phyloP scores from a whole-genome alignment of 148 eudicot species.

The Nepenthes gracilis region DNA sequence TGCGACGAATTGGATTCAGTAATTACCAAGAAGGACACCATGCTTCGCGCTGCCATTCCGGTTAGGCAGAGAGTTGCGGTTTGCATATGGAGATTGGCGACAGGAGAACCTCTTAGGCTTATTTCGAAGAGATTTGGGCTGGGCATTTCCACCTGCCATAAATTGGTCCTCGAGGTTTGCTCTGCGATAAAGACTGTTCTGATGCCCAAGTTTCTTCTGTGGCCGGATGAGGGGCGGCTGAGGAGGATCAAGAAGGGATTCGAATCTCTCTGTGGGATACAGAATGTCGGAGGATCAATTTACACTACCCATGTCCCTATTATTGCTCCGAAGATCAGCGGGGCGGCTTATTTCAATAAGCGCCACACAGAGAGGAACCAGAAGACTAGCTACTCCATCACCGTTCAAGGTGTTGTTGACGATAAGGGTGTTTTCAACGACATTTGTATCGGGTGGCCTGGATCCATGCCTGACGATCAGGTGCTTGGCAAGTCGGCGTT shows the following conservation, averaged over 20 bases:
- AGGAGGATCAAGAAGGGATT: conserved; percentile 6
- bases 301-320: conserved; percentile 27
- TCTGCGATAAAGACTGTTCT: conserved; percentile 4
- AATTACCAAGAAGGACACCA: conserved; percentile 12
- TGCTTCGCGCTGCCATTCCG: conserved; percentile 7
- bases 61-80: conserved; percentile 15
- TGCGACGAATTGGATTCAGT: conserved; percentile 6
- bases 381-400: conserved; percentile 23
- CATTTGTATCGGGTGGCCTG: conserved; percentile 31
- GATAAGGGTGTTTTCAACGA: conserved; percentile 16
- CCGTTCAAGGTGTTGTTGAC: conserved; percentile 28
- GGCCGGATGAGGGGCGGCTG: conserved; percentile 9
- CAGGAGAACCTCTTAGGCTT: conserved; percentile 10
- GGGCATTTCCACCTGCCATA: conserved; percentile 12
- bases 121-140: conserved; percentile 11
- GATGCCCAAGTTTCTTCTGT: conserved; percentile 8
- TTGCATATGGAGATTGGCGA: conserved; percentile 11
- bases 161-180: conserved; percentile 8
- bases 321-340: conserved; percentile 17
- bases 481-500: conserved; percentile 25
- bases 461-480: conserved; percentile 26
- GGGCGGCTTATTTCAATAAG: conserved; percentile 14
- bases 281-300: conserved; percentile 13
- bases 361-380: conserved; percentile 9
- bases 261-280: conserved; percentile 4